Conservation (phyloP, 345 rosid genomes). For the thale cress (Arabidopsis thaliana) region TAIR10.1 NC_003076.8:4368001-4368500, state of each 20-base stretch:
- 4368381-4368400: background rate
- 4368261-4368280: slow-evolving; percentile 51
- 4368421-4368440: slow-evolving; percentile 2
- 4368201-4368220: slow-evolving; percentile 60
- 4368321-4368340: slow-evolving; percentile 99
- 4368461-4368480: background rate
- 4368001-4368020: background rate
- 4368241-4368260: background rate
- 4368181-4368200: slow-evolving; percentile 87
- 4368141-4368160: slow-evolving; percentile 96
- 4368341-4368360: slow-evolving; percentile 97
- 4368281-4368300: slow-evolving; percentile 98
- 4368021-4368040: background rate
- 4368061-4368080: slow-evolving; percentile 64
- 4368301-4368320: slow-evolving; percentile 99
- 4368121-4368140: slow-evolving; percentile 95
- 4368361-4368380: slow-evolving; percentile 96
- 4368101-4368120: slow-evolving; percentile 93
- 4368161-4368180: slow-evolving; percentile 99
- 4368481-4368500: background rate
- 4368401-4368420: slow-evolving; percentile 17
- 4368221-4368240: slow-evolving; percentile 26
- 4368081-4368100: slow-evolving; percentile 85
- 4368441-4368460: slow-evolving; percentile 19
- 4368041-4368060: slow-evolving; percentile 50